Evolutionary conservation across 1,284 basidiomycete genomes (phyloP).

Genomic region (Tylopilus orsonianus): DNA sequence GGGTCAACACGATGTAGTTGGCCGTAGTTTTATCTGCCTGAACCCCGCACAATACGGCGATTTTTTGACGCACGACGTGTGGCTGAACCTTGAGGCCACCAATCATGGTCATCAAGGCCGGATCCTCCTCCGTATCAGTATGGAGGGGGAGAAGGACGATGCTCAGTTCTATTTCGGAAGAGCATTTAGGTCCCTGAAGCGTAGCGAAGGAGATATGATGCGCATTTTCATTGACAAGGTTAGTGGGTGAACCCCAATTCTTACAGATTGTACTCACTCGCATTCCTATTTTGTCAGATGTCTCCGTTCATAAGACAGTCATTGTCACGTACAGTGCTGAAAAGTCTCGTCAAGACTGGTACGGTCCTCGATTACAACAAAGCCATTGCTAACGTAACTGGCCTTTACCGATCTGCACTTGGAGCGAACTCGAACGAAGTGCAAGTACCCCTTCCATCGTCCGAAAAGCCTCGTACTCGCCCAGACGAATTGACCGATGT

Average conservation of each 20-base stretch:
- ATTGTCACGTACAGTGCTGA: conserved; percentile 78
- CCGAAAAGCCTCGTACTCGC: conserved; percentile 67
- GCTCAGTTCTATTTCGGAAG: conserved; percentile 97
- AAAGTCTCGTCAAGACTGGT: conserved; percentile 70
- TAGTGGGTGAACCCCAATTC: conserved; percentile 19
- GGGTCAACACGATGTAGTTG: conserved; percentile 89
- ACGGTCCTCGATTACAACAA: conserved; percentile 80
- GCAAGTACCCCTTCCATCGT: conserved; percentile 72
- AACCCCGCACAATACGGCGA: conserved; percentile 90
- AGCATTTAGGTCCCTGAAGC: conserved; percentile 91
- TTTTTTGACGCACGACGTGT: conserved; percentile 87
- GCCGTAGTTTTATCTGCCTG: conserved; percentile 88
- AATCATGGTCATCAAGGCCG: conserved; percentile 59
- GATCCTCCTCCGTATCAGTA: conserved; percentile 86
- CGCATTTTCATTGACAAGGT: conserved; percentile 97
- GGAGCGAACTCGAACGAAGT: conserved; percentile 66
- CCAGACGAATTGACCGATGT: conserved; percentile 84
- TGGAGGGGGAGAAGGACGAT: conserved; percentile 99
- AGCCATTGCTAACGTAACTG: conserved; percentile 76
- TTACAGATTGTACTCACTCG: neutral
- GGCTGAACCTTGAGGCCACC: conserved; percentile 84
- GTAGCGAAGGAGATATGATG: conserved; percentile 95
- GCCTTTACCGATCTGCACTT: conserved; percentile 75
- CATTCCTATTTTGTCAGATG: conserved; percentile 60
- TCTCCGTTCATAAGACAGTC: conserved; percentile 91